These are phyloP conservation scores for Naganishia liquefaciens DNA, from an alignment of 1,284 basidiomycete genomes.

Conservation along the genomic window DNA sequence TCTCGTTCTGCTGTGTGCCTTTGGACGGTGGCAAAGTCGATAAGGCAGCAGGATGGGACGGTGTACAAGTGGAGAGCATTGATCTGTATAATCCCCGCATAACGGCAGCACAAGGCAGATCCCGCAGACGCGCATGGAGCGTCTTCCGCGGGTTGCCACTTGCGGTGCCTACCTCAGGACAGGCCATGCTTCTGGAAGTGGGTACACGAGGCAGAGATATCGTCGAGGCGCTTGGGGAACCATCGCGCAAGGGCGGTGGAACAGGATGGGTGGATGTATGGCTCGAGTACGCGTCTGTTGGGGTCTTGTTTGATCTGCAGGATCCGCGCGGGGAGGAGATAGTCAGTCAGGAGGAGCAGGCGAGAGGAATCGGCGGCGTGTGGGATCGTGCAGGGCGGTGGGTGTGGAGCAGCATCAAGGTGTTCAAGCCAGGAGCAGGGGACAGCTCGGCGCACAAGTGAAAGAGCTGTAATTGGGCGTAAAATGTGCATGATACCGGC, in stretches of 20 bases:
- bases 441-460: no score
- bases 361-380: conserved; percentile 46
- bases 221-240: conserved; percentile 72
- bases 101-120: conserved; percentile 22
- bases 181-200: conserved; percentile 55
- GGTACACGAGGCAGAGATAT: conserved; percentile 73
- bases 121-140: conserved; percentile 26
- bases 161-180: background rate
- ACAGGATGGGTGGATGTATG: conserved; percentile 83
- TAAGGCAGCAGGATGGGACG: conserved; percentile 59
- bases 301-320: conserved; percentile 47
- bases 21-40: conserved; percentile 56
- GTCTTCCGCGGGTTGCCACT: conserved; percentile 28
- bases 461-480: background rate
- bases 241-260: conserved; percentile 80
- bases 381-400: conserved; percentile 51
- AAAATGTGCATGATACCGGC: no score
- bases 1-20: conserved; percentile 73
- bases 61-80: conserved; percentile 66
- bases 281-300: conserved; percentile 79
- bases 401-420: conserved; percentile 49
- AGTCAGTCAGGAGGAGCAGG: conserved; percentile 40
- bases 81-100: conserved; percentile 70
- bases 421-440: conserved; percentile 37
- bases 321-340: conserved; percentile 42